phyloP scores from a whole-genome alignment of 768 basidiomycete species.

The Leccinum subtestaceum region DNA sequence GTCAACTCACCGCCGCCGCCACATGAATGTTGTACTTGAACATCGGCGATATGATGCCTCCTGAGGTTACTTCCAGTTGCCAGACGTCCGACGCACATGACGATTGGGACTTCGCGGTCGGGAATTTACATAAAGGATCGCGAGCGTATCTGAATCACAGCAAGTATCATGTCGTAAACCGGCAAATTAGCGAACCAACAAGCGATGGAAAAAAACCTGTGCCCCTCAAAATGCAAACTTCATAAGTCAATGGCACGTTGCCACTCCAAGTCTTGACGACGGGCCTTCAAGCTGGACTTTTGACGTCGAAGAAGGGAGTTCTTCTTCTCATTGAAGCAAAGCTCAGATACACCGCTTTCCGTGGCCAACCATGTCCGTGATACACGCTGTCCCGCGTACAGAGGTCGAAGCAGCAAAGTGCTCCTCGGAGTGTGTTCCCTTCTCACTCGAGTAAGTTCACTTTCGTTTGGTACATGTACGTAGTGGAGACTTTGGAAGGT shows the following conservation, averaged over 20 bases:
- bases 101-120: background rate
- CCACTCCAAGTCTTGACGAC: too few species aligned
- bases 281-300: background rate
- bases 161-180: background rate
- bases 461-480: background rate
- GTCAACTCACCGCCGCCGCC: too few species aligned
- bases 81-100: background rate
- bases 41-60: background rate
- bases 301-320: background rate
- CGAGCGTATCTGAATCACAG: too few species aligned
- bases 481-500: background rate
- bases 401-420: background rate
- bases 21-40: too few species aligned
- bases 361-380: background rate
- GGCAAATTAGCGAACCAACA: background rate
- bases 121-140: background rate
- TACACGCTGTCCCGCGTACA: background rate
- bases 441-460: conserved; percentile 1
- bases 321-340: background rate
- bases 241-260: background rate
- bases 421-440: background rate
- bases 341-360: background rate
- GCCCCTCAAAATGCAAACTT: background rate
- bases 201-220: background rate
- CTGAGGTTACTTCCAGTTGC: background rate